phyloP scores from a whole-genome alignment of 108 stramenopile genomes.

The Chaetoceros tenuissimus region DNA sequence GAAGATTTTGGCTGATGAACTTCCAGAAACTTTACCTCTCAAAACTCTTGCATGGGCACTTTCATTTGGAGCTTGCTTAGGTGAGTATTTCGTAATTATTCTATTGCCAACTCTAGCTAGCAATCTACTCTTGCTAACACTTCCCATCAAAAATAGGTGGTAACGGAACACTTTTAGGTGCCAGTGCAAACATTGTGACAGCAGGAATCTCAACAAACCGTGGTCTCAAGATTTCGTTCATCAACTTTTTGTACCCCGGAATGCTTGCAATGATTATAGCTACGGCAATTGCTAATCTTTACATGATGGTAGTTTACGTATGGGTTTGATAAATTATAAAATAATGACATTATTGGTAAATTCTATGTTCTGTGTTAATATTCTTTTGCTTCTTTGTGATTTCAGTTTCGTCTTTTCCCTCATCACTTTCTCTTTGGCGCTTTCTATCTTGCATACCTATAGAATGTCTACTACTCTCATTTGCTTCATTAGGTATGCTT shows the following conservation, averaged over 20 bases:
- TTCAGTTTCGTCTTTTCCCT: too few relatives aligned
- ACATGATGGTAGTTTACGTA: slow-evolving; percentile 47
- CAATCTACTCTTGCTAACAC: too few relatives aligned
- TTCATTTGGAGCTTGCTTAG: slow-evolving; percentile 52
- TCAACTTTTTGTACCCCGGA: slow-evolving; percentile 54
- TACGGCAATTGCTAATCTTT: slow-evolving; percentile 40
- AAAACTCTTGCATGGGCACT: slow-evolving; percentile 54
- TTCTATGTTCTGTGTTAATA: too few relatives aligned
- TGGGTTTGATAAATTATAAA: slow-evolving; percentile 22
- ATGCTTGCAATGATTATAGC: slow-evolving; percentile 37
- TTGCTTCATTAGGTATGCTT: too few relatives aligned
- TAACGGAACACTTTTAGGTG: slow-evolving; percentile 58
- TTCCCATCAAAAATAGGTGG: too few relatives aligned
- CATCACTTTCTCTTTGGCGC: too few relatives aligned
- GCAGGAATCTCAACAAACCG: slow-evolving; percentile 39
- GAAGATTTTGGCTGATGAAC: slow-evolving; percentile 28
- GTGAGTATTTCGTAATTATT: too few relatives aligned
- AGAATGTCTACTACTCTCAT: too few relatives aligned
- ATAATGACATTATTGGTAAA: too few relatives aligned
- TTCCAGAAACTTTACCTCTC: slow-evolving; percentile 37
- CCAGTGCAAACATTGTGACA: slow-evolving; percentile 54
- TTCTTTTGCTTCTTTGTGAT: too few relatives aligned
- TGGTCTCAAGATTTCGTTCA: slow-evolving; percentile 38
- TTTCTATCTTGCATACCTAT: too few relatives aligned
- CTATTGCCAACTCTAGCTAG: too few relatives aligned